Evolutionary conservation across 495 filamentous ascomycete genomes (phyloP), one percentile per base, ranked within the genome.

Genomic region (Pyrenopolyporus hunteri): DNA sequence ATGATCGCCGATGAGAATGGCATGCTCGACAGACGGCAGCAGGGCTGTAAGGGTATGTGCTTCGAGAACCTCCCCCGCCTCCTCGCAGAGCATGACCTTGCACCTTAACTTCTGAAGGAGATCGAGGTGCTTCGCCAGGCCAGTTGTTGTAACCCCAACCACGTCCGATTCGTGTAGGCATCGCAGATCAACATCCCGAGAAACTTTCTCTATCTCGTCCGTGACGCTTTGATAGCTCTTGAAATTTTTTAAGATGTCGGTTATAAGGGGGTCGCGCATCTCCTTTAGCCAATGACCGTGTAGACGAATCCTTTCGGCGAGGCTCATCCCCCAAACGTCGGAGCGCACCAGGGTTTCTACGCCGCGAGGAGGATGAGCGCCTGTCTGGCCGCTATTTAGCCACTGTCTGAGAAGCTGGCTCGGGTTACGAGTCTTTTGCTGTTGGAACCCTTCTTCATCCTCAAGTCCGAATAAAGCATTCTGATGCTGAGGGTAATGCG

Each of bases 1-100:
- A 62, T 93, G 89, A 66, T 94, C 90, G 0, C 90, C 89, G 55
- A 94, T 92, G 11, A 87, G 78, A 55, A 93, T 90, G 23, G 77
- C 73, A 59, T 93, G 90, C 64, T 93, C 83, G 3, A 92, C 70
- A 0, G 81, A 83, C 1, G 89, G 89, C 22, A 93, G 66, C 0
- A 95, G 65, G 1, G 88, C 83, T 0, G 87, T 83, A 6, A 93
- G 73, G 0, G 85, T 72, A 67, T 93, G 89, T 0, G 86, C 78
- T 63, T 93, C 89, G 20, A 92, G 71, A 0, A 93, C 87, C 59
- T 93, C 89, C 1, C 83, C 89, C 2, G 90, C 90, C 65, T 94
- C 90, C 73, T 93, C 90, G 59, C 84, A 87, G 3, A 93, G 35
- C 46, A 95, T 59, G 1, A 91, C 85, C 67, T 93, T 93, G 25